phyloP scores from a whole-genome alignment of 768 basidiomycete species.

The Tylopilus sp. region DNA sequence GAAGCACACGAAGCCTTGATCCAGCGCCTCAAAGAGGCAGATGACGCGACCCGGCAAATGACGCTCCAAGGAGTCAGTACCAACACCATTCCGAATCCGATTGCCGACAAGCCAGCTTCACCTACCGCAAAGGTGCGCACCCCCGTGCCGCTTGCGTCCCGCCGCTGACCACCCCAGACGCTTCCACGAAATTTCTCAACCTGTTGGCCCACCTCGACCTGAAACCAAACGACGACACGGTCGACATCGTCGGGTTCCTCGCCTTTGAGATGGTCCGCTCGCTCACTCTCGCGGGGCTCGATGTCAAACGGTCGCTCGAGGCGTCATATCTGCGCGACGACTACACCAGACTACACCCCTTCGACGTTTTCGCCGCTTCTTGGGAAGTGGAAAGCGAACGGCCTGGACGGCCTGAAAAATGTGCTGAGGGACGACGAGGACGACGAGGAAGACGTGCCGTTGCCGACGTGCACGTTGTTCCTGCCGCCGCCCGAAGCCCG shows the following conservation, averaged over 20 bases:
- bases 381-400: conserved; percentile 66
- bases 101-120: conserved; percentile 95
- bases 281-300: conserved; percentile 82
- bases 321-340: conserved; percentile 67
- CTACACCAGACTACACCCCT: conserved; percentile 46
- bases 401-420: conserved; percentile 44
- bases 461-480: conserved; percentile 73
- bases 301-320: conserved; percentile 77
- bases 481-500: conserved; percentile 78
- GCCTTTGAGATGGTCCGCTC: conserved; percentile 97
- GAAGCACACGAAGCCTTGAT: conserved; percentile 96
- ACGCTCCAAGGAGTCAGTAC: conserved; percentile 94
- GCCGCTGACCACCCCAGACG: conserved; percentile 47
- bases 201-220: conserved; percentile 83
- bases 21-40: conserved; percentile 88
- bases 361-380: conserved; percentile 49
- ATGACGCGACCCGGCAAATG: conserved; percentile 94
- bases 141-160: too few species aligned
- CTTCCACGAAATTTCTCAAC: conserved; percentile 91
- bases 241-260: conserved; percentile 96
- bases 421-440: conserved; percentile 50
- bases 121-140: conserved; percentile 84
- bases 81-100: conserved; percentile 97
- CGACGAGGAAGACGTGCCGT: conserved; percentile 61
- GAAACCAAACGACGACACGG: conserved; percentile 88